Evolutionary conservation across 352 stramenopile species (phyloP).

Genomic region (Globisporangium rhizosaccharum): DNA sequence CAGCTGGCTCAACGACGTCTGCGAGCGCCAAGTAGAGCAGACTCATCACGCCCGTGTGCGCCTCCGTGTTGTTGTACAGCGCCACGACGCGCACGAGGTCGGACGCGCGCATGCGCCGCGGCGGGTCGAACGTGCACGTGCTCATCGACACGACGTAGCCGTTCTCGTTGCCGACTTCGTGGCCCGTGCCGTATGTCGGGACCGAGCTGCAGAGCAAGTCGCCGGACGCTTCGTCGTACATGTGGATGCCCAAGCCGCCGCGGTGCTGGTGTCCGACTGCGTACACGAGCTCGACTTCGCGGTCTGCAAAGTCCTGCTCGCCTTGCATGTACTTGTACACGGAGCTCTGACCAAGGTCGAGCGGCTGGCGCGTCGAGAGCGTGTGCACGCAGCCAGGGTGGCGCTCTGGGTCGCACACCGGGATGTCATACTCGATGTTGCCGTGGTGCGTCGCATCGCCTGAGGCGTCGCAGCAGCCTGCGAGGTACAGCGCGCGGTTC

Average conservation of each 20-base stretch:
- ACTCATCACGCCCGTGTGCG: slow-evolving; percentile 75
- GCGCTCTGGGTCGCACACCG: slow-evolving; percentile 47
- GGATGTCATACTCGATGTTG: slow-evolving; percentile 80
- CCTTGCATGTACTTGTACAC: slow-evolving; percentile 16
- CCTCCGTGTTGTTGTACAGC: slow-evolving; percentile 76
- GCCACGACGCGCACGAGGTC: slow-evolving; percentile 69
- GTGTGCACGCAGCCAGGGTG: slow-evolving; percentile 78
- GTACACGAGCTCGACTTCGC: slow-evolving; percentile 77
- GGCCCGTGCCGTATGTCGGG: slow-evolving; percentile 55
- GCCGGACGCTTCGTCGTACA: slow-evolving; percentile 65
- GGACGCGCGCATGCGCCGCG: slow-evolving; percentile 57
- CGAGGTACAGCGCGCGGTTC: slow-evolving; percentile 61
- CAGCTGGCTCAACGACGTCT: slow-evolving; percentile 31
- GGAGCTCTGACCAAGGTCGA: slow-evolving; percentile 34
- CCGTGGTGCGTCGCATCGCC: slow-evolving; percentile 52
- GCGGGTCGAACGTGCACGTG: slow-evolving; percentile 71
- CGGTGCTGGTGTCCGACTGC: slow-evolving; percentile 77
- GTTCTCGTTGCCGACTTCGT: slow-evolving; percentile 56
- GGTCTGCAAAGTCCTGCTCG: slow-evolving; percentile 20
- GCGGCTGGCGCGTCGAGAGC: slow-evolving; percentile 55
- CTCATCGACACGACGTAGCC: slow-evolving; percentile 71
- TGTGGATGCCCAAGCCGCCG: slow-evolving; percentile 58
- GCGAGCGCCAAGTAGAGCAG: slow-evolving; percentile 72
- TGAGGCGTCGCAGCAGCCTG: slow-evolving; percentile 66
- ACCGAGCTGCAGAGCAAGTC: slow-evolving; percentile 64